Conservation (phyloP, 139 green algal genomes). For the Raphidocelis subcapitata region DNA sequence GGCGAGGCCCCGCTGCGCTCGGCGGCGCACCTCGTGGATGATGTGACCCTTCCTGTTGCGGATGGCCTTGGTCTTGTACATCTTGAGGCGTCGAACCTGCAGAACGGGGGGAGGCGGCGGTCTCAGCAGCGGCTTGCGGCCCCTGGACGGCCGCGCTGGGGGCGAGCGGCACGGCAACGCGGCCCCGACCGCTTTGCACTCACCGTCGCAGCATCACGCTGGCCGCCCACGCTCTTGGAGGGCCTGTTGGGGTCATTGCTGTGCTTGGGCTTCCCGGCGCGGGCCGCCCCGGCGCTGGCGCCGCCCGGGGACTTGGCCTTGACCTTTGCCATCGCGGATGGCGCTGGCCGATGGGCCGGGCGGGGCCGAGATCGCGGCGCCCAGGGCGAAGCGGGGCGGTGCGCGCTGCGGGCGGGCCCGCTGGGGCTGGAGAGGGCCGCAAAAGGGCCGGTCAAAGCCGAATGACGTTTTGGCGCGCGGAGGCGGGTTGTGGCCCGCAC, state of each 20-base stretch:
- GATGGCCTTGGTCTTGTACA: constrained; percentile 92
- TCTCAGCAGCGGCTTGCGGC: not conserved
- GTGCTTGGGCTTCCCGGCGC: constrained; percentile 78
- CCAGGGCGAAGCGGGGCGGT: no score
- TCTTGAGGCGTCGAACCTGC: constrained; percentile 89
- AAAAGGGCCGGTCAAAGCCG: no score
- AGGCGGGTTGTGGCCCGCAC: no score
- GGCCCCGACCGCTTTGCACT: constrained; percentile 1
- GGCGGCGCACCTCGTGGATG: constrained; percentile 62
- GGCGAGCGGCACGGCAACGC: not conserved
- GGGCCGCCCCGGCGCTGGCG: not conserved
- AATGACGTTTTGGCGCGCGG: no score
- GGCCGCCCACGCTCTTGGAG: constrained; percentile 51
- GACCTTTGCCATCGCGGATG: no score
- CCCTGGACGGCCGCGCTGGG: not conserved
- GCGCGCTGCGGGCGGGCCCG: no score
- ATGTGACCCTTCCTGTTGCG: constrained; percentile 91
- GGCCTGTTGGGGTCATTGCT: constrained; percentile 66
- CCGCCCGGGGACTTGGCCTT: not conserved
- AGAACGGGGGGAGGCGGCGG: not conserved
- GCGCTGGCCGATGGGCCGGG: no score
- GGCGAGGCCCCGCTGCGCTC: not conserved
- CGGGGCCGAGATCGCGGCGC: no score
- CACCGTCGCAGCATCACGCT: constrained; percentile 79
- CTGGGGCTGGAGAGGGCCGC: no score